Conservation (phyloP, 331 rosid species). For the Prunus yedoensis region DNA sequence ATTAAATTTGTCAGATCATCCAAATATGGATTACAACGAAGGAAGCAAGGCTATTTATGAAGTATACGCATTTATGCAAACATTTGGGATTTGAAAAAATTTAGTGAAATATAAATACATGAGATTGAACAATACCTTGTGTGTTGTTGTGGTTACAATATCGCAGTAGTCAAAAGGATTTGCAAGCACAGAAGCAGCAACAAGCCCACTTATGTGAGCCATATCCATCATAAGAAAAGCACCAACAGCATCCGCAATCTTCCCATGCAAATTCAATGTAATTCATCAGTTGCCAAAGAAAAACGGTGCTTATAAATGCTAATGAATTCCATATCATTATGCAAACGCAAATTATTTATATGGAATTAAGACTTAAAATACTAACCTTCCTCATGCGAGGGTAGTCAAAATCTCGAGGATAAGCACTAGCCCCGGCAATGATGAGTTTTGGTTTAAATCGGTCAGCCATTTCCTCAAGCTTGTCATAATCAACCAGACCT, state of each 20-base stretch:
- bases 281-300: conserved; percentile 29
- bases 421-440: conserved; percentile 97
- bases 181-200: conserved; percentile 89
- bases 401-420: conserved; percentile 95
- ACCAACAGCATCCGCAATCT: conserved; percentile 88
- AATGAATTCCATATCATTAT: conserved; percentile 11
- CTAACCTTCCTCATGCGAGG: conserved; percentile 84
- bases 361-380: not conserved
- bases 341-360: not conserved
- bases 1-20: conserved; percentile 9
- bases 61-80: not conserved
- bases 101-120: not conserved
- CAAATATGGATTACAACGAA: conserved; percentile 8
- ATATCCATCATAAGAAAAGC: conserved; percentile 99
- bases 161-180: conserved; percentile 88
- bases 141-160: conserved; percentile 96
- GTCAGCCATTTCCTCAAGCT: conserved; percentile 82
- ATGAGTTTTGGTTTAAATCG: conserved; percentile 89
- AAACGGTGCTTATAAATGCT: not conserved
- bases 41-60: not conserved
- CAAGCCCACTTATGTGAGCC: conserved; percentile 99
- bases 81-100: not conserved
- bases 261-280: conserved; percentile 28
- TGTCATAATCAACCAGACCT: conserved; percentile 91
- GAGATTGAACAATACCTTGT: conserved; percentile 57